Evolutionary conservation across 352 stramenopile genomes (phyloP), one percentile per base, ranked within the genome.

Genomic region (Globisporangium mamillatum): DNA sequence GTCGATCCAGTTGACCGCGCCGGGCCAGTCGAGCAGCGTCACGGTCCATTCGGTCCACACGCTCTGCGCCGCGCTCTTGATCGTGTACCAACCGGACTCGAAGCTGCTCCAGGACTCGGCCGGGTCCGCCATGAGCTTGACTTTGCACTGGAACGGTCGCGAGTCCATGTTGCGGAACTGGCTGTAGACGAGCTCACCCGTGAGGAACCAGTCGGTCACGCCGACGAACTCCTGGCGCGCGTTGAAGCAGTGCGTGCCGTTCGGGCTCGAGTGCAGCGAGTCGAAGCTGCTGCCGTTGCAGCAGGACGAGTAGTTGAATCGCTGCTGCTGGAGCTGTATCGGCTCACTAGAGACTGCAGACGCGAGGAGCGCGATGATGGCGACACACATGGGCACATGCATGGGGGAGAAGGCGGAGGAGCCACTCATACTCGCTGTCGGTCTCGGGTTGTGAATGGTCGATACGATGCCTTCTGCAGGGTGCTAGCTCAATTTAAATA

Each of bases 231-330:
- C 55, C 29, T 61, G 55, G 29, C 12, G 27, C 20, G 55, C 27
- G 55, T 56, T 60, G 27, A 60, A 46, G 10, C 25, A 60, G 9
- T 29, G 27, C 14, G 55, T 44, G 55, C 55, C 27, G 55, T 29
- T 60, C 22, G 6, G 25, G 6, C 55, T 24, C 24, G 55, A 61
- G 55, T 27, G 20, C 29, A 63, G 44, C 57, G 57, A 52, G n/a
- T 63, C 57, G n/a, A 48, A 27, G 32, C 10, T 63, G 57, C n/a
- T 52, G 34, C 3, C 56, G 22, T 62, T 62, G 56, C 10, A 62
- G 27, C 10, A 60, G 27, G 55, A 24, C 25, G 20, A 48, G 57
- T 32, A 50, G 34, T 29, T 63, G 32, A 20, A 63, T 12, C 27
- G 56, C 56, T 46, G 27, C 32, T 27, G 27, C 41, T 50, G 41